A percentile compares a stretch with the other conserved stretches of the same genome.
phyloP scores from a whole-genome alignment of 192 early-diverging fungal species.

The Entrophospora sp. region DNA sequence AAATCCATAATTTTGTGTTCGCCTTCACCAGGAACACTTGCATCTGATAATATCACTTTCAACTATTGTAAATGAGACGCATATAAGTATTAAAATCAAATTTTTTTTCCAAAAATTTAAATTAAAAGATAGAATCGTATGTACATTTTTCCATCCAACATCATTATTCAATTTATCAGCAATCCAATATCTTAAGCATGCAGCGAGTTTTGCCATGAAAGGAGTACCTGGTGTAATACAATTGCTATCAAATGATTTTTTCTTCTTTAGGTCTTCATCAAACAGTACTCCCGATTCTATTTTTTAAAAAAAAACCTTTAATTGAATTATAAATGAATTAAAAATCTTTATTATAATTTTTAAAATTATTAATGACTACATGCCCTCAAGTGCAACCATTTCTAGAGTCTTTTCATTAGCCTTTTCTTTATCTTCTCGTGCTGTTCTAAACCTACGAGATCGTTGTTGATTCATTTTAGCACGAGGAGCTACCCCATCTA shows the following conservation, averaged over 20 bases:
- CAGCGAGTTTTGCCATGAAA: conserved; percentile 89
- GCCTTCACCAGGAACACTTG: conserved; percentile 95
- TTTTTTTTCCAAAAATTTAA: no score
- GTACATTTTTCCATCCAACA: conserved; percentile 70
- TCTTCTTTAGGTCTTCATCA: conserved; percentile 34
- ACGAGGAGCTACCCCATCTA: conserved; percentile 95
- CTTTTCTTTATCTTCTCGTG: conserved; percentile 68
- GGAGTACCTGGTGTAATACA: conserved; percentile 98
- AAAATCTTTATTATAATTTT: conserved; percentile 17
- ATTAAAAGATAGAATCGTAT: not conserved
- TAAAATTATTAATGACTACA: not conserved
- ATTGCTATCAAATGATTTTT: conserved; percentile 84
- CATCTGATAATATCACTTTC: conserved; percentile 88
- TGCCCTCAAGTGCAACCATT: conserved; percentile 4
- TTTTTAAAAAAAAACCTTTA: no score
- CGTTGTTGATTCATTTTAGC: conserved; percentile 99
- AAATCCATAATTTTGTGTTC: conserved; percentile 99
- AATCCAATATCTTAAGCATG: conserved; percentile 81
- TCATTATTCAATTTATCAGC: conserved; percentile 81
- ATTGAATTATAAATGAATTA: no score
- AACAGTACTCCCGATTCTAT: conserved; percentile 47
- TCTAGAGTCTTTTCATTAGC: conserved; percentile 33
- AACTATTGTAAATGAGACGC: conserved; percentile 30
- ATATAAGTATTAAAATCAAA: no score
- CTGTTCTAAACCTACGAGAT: conserved; percentile 90